Percentiles rank a stretch among this genome's conserved stretches.
Conservation (phyloP, 331 rosid species). For the Quercus phellos region DNA sequence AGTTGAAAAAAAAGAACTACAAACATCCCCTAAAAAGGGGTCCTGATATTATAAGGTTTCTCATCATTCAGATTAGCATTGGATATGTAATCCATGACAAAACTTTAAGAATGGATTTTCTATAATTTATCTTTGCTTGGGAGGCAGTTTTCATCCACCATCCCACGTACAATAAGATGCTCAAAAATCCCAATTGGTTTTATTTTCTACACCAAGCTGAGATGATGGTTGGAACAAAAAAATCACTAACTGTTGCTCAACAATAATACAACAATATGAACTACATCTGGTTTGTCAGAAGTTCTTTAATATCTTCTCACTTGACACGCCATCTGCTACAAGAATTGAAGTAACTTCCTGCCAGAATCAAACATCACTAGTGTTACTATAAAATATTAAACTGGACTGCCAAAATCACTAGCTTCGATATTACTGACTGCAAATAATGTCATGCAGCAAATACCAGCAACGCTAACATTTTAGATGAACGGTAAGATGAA, state of each 20-base stretch:
- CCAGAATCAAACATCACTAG: conserved; percentile 8
- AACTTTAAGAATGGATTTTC: not conserved
- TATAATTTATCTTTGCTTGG: not conserved
- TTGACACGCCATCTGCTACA: conserved; percentile 66
- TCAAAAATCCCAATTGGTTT: conserved; percentile 10
- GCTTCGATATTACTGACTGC: not conserved
- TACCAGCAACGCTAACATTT: no score
- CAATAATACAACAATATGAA: conserved; percentile 46
- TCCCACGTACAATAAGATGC: not conserved
- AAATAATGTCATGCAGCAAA: no score
- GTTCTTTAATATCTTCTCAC: conserved; percentile 74
- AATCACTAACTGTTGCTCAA: conserved; percentile 11
- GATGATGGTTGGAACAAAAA: conserved; percentile 28
- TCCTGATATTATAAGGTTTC: not conserved
- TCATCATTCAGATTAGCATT: not conserved
- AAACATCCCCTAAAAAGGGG: not conserved
- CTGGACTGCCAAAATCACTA: not conserved
- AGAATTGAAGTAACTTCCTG: conserved; percentile 87
- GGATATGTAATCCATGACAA: not conserved
- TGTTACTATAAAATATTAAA: not conserved
- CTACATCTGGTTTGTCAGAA: conserved; percentile 37
- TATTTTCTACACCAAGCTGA: conserved; percentile 30
- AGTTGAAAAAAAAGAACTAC: no score
- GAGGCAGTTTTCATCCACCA: not conserved
- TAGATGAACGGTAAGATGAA: no score